Base-by-base conservation (phyloP, 2,329 filamentous ascomycete genomes). In the Cadophora sp. region DNA sequence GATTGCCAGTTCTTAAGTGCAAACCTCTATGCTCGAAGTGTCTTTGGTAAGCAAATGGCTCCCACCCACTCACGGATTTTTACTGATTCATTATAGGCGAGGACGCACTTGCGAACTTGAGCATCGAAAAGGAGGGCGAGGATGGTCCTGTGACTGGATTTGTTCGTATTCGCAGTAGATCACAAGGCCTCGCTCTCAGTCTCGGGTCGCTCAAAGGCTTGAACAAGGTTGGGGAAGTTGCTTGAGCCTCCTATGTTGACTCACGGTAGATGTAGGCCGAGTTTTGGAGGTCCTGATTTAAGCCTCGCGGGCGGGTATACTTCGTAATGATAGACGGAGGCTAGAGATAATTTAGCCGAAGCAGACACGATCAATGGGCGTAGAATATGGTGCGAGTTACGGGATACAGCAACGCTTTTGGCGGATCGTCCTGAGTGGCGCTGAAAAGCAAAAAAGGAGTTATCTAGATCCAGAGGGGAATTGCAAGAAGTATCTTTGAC, bases 1-100 rank as follows among this genome's bases (percentile, higher is more conserved):
- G 96, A 99, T 77, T 99, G 96, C 79, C 94, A 97, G 78, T 99
- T 99, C 85, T 81, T 99, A 79, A 97, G 94, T 78, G 96, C 96
- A 24, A 99, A 99, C 77, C 83, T 99, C 48, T 99, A 99, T 78
- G 96, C 96, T 70, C 89, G 93, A 76, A 98, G 94, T 79, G 95
- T 99, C 62, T 99, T 99, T 80, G 96, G 96, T 99, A 91, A 84
- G 94, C 87, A 77, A 11, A 64, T 34, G 62, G 61, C 29, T 40
- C 51, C 53, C 29, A 27, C 26, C 51, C 64, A 22, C 27, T 24
- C 22, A 56, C 48, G 9, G 8, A 29, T 48, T 40, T 7, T 24
- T 60, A 60, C 22, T 64, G 40, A 69, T 29, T 75, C 78, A 63
- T 48, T 62, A 64, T 76, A 99, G 96, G 96, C 72, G 96, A 99